A percentile compares a stretch with the other conserved stretches of the same genome.
phyloP scores from a whole-genome alignment of 352 stramenopile species.

The Stramenopiles sp. region DNA sequence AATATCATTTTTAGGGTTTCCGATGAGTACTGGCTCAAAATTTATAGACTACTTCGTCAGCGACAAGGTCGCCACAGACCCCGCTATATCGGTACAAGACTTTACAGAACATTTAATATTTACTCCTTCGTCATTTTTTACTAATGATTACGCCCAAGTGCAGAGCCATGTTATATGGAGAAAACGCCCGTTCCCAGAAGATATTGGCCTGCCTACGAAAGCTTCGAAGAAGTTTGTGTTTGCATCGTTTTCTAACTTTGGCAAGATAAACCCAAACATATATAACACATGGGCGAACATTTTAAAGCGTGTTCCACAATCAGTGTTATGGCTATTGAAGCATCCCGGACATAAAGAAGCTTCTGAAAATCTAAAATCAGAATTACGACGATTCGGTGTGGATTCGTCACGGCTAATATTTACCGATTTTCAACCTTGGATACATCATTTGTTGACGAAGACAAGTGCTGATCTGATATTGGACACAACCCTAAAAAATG shows the following conservation, averaged over 20 bases:
- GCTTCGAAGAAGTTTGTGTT: slow-evolving; percentile 46
- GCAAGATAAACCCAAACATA: slow-evolving; percentile 47
- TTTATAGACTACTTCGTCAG: slow-evolving; percentile 45
- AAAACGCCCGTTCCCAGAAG: slow-evolving; percentile 17
- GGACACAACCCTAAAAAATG: slow-evolving; percentile 5
- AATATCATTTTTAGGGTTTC: not conserved
- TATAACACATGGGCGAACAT: slow-evolving; percentile 56
- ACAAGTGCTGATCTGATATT: not conserved
- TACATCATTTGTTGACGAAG: not conserved
- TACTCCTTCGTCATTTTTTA: slow-evolving; percentile 47
- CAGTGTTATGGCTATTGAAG: slow-evolving; percentile 48
- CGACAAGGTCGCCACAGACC: slow-evolving; percentile 35
- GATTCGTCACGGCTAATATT: not conserved
- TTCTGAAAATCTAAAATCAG: not conserved
- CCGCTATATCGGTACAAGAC: slow-evolving; percentile 23
- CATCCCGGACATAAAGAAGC: slow-evolving; percentile 26
- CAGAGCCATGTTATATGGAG: slow-evolving; percentile 34
- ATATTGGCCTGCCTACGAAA: slow-evolving; percentile 49
- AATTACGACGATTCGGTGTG: not conserved
- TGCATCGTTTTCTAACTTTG: not conserved
- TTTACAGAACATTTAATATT: slow-evolving; percentile 54
- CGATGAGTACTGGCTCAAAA: slow-evolving; percentile 16
- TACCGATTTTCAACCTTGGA: not conserved
- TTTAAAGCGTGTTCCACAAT: slow-evolving; percentile 36
- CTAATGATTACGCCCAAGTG: slow-evolving; percentile 56